Evolutionary conservation across 129 eudicot species (phyloP), one percentile per base, ranked within the genome.

Genomic region (Glebionis coronaria): DNA sequence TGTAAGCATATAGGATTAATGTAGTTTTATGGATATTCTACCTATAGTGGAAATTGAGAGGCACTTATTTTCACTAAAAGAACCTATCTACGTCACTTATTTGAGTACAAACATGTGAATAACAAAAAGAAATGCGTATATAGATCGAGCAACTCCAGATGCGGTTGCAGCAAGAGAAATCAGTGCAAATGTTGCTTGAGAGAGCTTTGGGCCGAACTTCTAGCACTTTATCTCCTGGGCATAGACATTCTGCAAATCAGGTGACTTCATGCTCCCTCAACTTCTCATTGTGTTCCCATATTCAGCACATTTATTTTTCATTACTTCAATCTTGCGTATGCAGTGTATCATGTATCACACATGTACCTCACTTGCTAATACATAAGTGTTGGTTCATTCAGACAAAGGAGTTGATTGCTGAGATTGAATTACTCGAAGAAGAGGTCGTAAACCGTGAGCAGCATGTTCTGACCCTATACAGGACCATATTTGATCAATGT

Each of bases 121-220:
- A 35, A 35, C 9, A 35, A 35, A 35, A 35, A 7, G 42, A 35
- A 35, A 35, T 35, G 42, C 2, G 42, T 31, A 35, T 83, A 73
- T 85, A 90, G 97, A 78, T 90, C 55, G 85, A 87, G 67, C 80
- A 84, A 62, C 82, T 90, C 35, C 97, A 90, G 67, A 67, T 64
- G 76, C 88, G 78, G 44, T 69, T 90, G 87, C 97, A 87, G 75
- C 90, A 90, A 71, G 97, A 90, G 82, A 90, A 81, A 82, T 87
- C 87, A 1, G 81, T 90, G 82, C 88, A 95, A 18, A 65, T 76
- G 76, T 66, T 87, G 81, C 97, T 90, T 70, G 97, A 90, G 79
- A 76, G 86, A 78, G 95, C 92, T 50, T 80, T 90, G 82, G 97
- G 97, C 16, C 79, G 97, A 75, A 81, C 95, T 61, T 90, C 97